Conservation (phyloP, 345 rosid genomes). For the Laguncularia racemosa region DNA sequence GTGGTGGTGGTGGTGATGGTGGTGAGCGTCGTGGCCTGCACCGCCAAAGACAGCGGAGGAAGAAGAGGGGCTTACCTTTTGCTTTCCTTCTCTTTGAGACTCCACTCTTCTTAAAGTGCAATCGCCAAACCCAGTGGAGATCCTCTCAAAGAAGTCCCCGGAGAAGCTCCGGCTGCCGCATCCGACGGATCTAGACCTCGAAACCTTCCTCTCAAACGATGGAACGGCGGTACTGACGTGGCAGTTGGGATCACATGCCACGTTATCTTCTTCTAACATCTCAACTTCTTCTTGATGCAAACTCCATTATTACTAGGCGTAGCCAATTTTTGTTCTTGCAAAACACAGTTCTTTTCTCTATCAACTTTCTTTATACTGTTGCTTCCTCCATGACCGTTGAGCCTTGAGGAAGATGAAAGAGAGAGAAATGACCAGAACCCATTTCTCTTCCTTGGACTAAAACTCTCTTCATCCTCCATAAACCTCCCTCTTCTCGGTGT, state of each 20-base stretch:
- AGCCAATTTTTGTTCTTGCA: too few species aligned
- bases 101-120: conserved; percentile 92
- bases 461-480: conserved; percentile 35
- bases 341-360: too few species aligned
- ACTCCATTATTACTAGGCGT: too few species aligned
- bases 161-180: conserved; percentile 98
- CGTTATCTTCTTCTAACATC: conserved; percentile 1
- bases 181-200: conserved; percentile 99
- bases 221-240: conserved; percentile 42
- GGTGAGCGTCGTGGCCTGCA: conserved; percentile 5
- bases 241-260: conserved; percentile 27
- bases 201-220: conserved; percentile 75
- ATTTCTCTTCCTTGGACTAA: conserved; percentile 46
- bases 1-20: conserved; percentile 4
- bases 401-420: conserved; percentile 45
- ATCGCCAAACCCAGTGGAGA: conserved; percentile 96
- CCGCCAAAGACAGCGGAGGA: too few species aligned
- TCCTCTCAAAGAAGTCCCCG: conserved; percentile 93
- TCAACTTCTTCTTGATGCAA: too few species aligned
- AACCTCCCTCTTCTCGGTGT: conserved; percentile 37
- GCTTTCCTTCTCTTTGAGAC: conserved; percentile 86
- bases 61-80: too few species aligned
- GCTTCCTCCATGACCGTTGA: conserved; percentile 23
- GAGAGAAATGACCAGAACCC: conserved; percentile 89
- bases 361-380: conserved; percentile 11